Evolutionary conservation across 805 yeast species (phyloP).

Genomic region (Candida taoyuanica): DNA sequence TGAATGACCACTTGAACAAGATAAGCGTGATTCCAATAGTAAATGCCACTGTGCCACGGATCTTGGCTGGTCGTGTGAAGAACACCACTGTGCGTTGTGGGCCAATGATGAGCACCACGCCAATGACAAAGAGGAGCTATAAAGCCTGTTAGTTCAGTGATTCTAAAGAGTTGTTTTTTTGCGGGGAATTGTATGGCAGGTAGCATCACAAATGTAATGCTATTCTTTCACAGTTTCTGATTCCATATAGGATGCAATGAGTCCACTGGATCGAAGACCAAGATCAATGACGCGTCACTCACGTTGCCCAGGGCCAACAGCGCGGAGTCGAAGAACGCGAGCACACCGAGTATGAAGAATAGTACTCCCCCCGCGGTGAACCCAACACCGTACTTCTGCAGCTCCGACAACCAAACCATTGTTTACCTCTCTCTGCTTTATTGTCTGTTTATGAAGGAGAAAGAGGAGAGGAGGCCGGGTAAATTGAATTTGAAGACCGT

Average conservation of each 20-base stretch:
- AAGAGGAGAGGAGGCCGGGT: no score
- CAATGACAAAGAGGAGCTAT: slow-evolving; percentile 40
- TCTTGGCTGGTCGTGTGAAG: slow-evolving; percentile 81
- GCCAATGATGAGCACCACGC: slow-evolving; percentile 82
- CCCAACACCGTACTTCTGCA: slow-evolving; percentile 72
- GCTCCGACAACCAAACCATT: slow-evolving; percentile 18
- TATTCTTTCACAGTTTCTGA: no score
- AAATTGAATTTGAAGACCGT: no score
- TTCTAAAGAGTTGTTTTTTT: no score
- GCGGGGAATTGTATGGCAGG: no score
- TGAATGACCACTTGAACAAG: slow-evolving; percentile 67
- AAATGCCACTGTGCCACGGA: slow-evolving; percentile 84
- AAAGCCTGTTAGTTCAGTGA: background rate
- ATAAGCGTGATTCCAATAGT: slow-evolving; percentile 71
- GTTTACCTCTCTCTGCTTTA: background rate
- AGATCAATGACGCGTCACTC: background rate
- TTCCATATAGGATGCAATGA: no score
- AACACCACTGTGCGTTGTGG: slow-evolving; percentile 76
- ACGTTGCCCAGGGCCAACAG: slow-evolving; percentile 86
- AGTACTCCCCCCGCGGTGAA: slow-evolving; percentile 73
- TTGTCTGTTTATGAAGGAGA: background rate
- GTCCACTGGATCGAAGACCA: no score
- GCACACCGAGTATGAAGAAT: slow-evolving; percentile 74
- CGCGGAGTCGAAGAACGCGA: slow-evolving; percentile 85
- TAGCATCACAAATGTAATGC: no score